Conservation (phyloP, 164 flowering plant species). For the Nelumbo lutea region DNA sequence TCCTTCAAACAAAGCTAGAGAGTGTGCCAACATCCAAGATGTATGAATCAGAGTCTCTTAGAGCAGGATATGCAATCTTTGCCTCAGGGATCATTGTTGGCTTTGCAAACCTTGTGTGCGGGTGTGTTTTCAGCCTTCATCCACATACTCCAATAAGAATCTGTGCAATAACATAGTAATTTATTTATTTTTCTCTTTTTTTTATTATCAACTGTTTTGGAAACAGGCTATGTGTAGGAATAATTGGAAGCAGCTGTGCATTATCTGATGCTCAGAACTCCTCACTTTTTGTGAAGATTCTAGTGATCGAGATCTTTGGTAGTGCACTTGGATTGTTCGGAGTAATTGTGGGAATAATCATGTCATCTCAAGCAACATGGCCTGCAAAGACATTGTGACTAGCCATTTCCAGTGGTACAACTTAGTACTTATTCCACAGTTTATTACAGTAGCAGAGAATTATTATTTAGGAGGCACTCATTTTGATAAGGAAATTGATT, state of each 20-base stretch:
- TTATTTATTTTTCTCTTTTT: not conserved
- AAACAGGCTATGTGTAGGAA: constrained; percentile 85
- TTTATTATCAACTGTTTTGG: not conserved
- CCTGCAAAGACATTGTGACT: constrained; percentile 33
- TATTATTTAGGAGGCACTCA: no score
- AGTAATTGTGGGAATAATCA: constrained; percentile 94
- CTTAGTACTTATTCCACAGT: not conserved
- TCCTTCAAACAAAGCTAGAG: constrained; percentile 92
- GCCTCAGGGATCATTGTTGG: constrained; percentile 97
- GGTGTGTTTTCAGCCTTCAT: constrained; percentile 36
- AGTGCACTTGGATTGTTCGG: constrained; percentile 97
- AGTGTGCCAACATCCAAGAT: constrained; percentile 75
- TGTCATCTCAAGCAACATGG: constrained; percentile 97
- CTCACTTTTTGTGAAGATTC: constrained; percentile 88
- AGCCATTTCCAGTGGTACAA: not conserved
- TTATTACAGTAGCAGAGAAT: no score
- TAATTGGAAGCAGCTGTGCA: constrained; percentile 99
- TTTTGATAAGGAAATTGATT: no score
- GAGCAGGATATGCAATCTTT: constrained; percentile 98
- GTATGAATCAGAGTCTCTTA: constrained; percentile 75
- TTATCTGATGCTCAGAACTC: constrained; percentile 98
- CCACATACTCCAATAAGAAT: not conserved
- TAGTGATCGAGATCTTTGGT: constrained; percentile 95
- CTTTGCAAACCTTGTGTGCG: constrained; percentile 95
- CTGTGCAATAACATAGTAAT: not conserved